Evolutionary conservation across 2,329 filamentous ascomycete species (phyloP).

Genomic region (Trichothecium roseum): DNA sequence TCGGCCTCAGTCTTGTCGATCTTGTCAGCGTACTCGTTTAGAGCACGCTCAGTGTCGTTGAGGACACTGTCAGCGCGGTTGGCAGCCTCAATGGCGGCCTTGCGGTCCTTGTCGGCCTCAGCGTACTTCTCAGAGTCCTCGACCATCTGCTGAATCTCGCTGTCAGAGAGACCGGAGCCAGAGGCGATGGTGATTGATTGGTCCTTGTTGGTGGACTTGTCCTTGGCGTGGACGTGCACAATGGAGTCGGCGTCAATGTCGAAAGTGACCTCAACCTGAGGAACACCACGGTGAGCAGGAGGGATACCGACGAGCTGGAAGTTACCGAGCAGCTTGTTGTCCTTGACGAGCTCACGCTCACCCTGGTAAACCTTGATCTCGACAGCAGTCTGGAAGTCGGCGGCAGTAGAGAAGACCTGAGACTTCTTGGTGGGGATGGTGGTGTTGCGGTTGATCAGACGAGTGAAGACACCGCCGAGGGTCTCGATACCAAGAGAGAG

Average conservation of each 20-base stretch:
- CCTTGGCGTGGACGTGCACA: conserved; percentile 95
- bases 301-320: conserved; percentile 98
- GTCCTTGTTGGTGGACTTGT: conserved; percentile 99
- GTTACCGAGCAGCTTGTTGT: conserved; percentile 98
- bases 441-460: conserved; percentile 97
- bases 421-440: conserved; percentile 99
- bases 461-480: conserved; percentile 93
- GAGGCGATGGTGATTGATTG: conserved; percentile 99
- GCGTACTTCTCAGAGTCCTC: conserved; percentile 95
- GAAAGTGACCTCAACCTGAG: conserved; percentile 95
- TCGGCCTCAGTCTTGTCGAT: conserved; percentile 96
- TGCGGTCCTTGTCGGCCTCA: conserved; percentile 92
- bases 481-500: conserved; percentile 98
- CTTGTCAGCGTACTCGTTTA: conserved; percentile 92
- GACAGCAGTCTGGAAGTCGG: conserved; percentile 96
- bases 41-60: conserved; percentile 96
- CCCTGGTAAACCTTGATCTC: conserved; percentile 99
- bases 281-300: conserved; percentile 89
- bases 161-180: conserved; percentile 89
- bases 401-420: conserved; percentile 93
- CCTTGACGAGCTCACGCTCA: conserved; percentile 96
- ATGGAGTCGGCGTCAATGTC: conserved; percentile 98
- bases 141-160: conserved; percentile 96
- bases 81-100: conserved; percentile 86
- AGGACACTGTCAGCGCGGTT: conserved; percentile 95